A percentile compares a stretch with the other conserved stretches of the same genome.
These are phyloP conservation scores for Hsuehochloa calcarea DNA, from an alignment of 176 grass and related monocot genomes.

Conservation along the genomic window DNA sequence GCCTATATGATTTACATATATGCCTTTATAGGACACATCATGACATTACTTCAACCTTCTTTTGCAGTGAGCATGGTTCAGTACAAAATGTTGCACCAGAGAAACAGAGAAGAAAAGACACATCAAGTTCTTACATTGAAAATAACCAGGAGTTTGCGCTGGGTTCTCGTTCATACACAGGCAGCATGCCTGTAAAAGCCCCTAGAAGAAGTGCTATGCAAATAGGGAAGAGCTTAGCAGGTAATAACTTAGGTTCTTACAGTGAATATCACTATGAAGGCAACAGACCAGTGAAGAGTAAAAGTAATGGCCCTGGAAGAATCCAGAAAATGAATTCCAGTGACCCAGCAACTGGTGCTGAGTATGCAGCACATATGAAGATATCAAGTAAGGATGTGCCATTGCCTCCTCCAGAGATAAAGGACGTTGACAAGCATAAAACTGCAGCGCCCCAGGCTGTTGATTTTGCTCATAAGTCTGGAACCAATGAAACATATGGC, in stretches of 20 bases:
- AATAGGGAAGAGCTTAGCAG: slow-evolving; percentile 25
- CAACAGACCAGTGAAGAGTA: slow-evolving; percentile 30
- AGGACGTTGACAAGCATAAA: slow-evolving; percentile 49
- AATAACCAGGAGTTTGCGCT: slow-evolving; percentile 28
- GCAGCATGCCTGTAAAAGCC: slow-evolving; percentile 38
- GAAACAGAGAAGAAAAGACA: slow-evolving; percentile 73
- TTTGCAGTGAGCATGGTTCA: slow-evolving; percentile 52
- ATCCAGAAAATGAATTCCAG: slow-evolving; percentile 41
- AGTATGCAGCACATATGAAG: slow-evolving; percentile 29
- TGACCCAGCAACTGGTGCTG: slow-evolving; percentile 23
- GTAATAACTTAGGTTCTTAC: slow-evolving; percentile 19
- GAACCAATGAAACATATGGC: slow-evolving; percentile 37
- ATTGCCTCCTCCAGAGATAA: slow-evolving; percentile 43
- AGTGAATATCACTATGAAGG: slow-evolving; percentile 44
- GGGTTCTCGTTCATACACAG: not conserved
- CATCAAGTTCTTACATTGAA: slow-evolving; percentile 40
- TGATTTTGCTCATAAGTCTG: slow-evolving; percentile 30
- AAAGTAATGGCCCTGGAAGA: slow-evolving; percentile 18
- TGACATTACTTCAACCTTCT: slow-evolving; percentile 34
- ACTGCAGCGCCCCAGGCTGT: not conserved
- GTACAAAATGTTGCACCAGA: slow-evolving; percentile 46
- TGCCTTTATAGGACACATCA: not conserved
- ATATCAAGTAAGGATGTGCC: slow-evolving; percentile 44
- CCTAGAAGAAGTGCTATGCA: slow-evolving; percentile 24
- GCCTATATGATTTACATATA: slow-evolving; percentile 9